Conservation (phyloP, 1,139 yeast species). For the Casaregolazyma suthepensis region DNA sequence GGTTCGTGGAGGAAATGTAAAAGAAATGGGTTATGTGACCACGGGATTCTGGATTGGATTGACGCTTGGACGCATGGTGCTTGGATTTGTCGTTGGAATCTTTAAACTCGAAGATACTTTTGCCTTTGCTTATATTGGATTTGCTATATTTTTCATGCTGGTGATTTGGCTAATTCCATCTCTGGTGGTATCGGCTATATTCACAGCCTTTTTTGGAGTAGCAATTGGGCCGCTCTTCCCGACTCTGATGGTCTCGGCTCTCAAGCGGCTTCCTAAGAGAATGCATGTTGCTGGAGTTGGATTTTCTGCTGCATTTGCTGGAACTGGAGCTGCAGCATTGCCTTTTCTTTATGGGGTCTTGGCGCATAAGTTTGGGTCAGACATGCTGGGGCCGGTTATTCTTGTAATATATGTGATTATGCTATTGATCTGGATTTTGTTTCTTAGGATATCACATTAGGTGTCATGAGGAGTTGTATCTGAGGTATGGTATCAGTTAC, state of each 20-base stretch:
- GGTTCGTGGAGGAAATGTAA: slow-evolving; percentile 44
- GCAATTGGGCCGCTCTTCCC: slow-evolving; percentile 78
- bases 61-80: slow-evolving; percentile 51
- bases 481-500: too few relatives aligned
- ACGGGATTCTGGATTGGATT: slow-evolving; percentile 72
- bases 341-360: slow-evolving; percentile 27
- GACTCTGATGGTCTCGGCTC: slow-evolving; percentile 57
- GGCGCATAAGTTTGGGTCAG: slow-evolving; percentile 16
- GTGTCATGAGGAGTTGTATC: too few relatives aligned
- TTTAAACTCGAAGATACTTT: slow-evolving; percentile 19
- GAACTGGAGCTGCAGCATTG: slow-evolving; percentile 62
- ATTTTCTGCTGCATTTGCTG: slow-evolving; percentile 68
- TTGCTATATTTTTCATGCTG: slow-evolving; percentile 19
- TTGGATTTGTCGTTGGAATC: slow-evolving; percentile 33
- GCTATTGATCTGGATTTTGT: slow-evolving; percentile 10
- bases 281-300: slow-evolving; percentile 66
- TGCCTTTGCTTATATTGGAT: slow-evolving; percentile 14
- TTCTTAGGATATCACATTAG: not conserved
- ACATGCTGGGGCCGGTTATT: slow-evolving; percentile 12
- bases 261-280: slow-evolving; percentile 53
- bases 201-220: slow-evolving; percentile 52
- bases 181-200: slow-evolving; percentile 23
- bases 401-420: slow-evolving; percentile 10
- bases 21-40: slow-evolving; percentile 54
- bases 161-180: slow-evolving; percentile 24